Percentiles rank a stretch among this genome's conserved stretches.
These are phyloP conservation scores for Cryptosporidium meleagridis DNA, from an alignment of 169 alveolate genomes.

Conservation along the genomic window DNA sequence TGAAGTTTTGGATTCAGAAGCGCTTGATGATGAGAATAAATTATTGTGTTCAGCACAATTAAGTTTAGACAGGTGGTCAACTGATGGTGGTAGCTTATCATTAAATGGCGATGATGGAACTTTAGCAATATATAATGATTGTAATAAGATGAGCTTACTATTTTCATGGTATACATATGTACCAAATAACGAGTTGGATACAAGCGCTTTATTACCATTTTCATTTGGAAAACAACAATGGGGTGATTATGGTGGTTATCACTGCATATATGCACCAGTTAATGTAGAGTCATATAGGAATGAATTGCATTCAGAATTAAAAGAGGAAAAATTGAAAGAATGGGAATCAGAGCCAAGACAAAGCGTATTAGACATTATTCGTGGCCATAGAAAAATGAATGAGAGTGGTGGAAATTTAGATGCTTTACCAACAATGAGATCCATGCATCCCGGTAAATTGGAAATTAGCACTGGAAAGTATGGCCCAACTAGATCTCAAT, in stretches of 20 bases:
- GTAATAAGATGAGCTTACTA: slow-evolving; percentile 64
- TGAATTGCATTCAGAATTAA: slow-evolving; percentile 52
- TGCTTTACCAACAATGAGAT: slow-evolving; percentile 46
- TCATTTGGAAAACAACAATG: slow-evolving; percentile 75
- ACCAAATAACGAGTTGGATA: slow-evolving; percentile 72
- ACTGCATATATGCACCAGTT: slow-evolving; percentile 68
- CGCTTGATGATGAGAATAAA: slow-evolving; percentile 67
- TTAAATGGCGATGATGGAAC: slow-evolving; percentile 68
- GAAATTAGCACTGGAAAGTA: slow-evolving; percentile 71
- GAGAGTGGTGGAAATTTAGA: slow-evolving; percentile 65
- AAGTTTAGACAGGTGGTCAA: slow-evolving; percentile 72
- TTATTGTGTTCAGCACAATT: slow-evolving; percentile 65
- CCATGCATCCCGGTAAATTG: slow-evolving; percentile 73
- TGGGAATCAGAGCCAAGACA: slow-evolving; percentile 75
- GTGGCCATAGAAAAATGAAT: slow-evolving; percentile 59
- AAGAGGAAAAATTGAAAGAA: slow-evolving; percentile 57
- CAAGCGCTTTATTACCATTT: slow-evolving; percentile 73
- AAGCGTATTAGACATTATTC: slow-evolving; percentile 58
- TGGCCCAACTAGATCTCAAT: slow-evolving; percentile 73
- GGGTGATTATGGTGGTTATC: slow-evolving; percentile 73
- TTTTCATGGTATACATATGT: slow-evolving; percentile 74
- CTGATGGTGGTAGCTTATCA: slow-evolving; percentile 60
- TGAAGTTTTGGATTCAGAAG: slow-evolving; percentile 73
- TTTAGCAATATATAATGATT: slow-evolving; percentile 67
- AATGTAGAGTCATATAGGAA: slow-evolving; percentile 45